Base-by-base conservation (phyloP, 129 eudicot species). In the Pseudognaphalium luteoalbum region DNA sequence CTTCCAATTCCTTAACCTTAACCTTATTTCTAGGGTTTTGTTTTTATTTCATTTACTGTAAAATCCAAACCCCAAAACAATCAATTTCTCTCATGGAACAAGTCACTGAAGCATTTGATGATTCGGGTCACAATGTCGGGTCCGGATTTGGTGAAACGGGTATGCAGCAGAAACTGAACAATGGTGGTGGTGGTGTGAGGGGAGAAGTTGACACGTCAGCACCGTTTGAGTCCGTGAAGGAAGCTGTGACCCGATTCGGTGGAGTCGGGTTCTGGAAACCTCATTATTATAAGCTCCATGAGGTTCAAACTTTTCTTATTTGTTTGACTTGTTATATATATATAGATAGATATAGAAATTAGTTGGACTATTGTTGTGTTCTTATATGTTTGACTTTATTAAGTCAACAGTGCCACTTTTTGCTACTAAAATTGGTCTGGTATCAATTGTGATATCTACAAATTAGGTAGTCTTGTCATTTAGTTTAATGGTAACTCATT, bases 211-310 rank as follows among this genome's bases (percentile, higher is more conserved):
- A 92, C 84, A 92, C 96, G 5, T 92, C 98, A 1, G 96, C 96
- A 1, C 98, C 98, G 5, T 90, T 92, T 42, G 98, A 90, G 88
- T 93, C 98, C 3, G 98, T 90, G 0, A 93, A 87, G 82, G 93
- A 93, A 78, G 98, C 98, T 2, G 98, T 87, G 29, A 78, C 78
- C 70, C 95, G 88, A 44, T 90, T 93, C 58, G 98, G 98, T 76
- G 98, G 98, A 16, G 81, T 93, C 61, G 98, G 92, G n/a, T 90
- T 86, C 75, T 93, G 98, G 98, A 90, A 85, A 59, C 98, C 98
- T 76, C 42, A 59, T 74, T 57, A 76, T 35, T 57, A 76, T 35
- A 77, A 41, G 62, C 71, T 52, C 81, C 67, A 32, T 58, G 67
- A 85, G 79, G 83, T 81, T 22, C 58, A 15, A 25, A 2, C 7